Base-by-base conservation (phyloP, 192 early-diverging fungal genomes). In the Entophlyctis luteolus region DNA sequence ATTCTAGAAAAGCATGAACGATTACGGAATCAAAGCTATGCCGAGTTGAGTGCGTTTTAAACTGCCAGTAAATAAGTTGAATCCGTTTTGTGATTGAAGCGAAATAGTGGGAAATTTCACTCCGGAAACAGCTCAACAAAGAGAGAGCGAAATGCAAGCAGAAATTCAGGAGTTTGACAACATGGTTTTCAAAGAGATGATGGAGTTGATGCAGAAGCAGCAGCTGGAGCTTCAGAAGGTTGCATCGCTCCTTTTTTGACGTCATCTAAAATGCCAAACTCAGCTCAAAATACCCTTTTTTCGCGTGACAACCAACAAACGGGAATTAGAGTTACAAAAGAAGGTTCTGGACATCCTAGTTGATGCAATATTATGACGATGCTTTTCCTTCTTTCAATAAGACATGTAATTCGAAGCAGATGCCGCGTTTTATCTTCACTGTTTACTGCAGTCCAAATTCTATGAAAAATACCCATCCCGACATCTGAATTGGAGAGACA, bases 211-310 rank as follows among this genome's bases (percentile, higher is more conserved):
- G 0, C 48, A 63, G 47, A 47, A 49, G 31, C 60, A 63, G 47
- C 60, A 63, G 47, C 4, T 31, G 31, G 60, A 63, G 31, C 31
- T 63, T 45, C 29, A 63, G 29, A 25, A 16, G 36, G 59, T 60
- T 10, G 29, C 39, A 8, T 5, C 4, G 23, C 10, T 27, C 28
- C n/a, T 60, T 2, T 28, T 34, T 6, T 4, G 18, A 18, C 4
- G 16, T 16, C 39, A 25, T 31, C 2, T 14, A 20, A 2, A 2
- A 46, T 60, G 8, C 18, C 18, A 42, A 1, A 3, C 16, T 31
- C 12, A 63, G 60, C 14, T 63, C 23, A 47, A 63, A n/a, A 37
- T 49, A 16, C 60, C 60, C 8, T 63, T 63, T 48, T 63, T 63
- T 46, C 32, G 60, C 25, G n/a, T 8, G 12, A 63, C 60, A 12